phyloP scores from a whole-genome alignment of 495 filamentous ascomycete genomes.

The Cercophora newfieldiana region DNA sequence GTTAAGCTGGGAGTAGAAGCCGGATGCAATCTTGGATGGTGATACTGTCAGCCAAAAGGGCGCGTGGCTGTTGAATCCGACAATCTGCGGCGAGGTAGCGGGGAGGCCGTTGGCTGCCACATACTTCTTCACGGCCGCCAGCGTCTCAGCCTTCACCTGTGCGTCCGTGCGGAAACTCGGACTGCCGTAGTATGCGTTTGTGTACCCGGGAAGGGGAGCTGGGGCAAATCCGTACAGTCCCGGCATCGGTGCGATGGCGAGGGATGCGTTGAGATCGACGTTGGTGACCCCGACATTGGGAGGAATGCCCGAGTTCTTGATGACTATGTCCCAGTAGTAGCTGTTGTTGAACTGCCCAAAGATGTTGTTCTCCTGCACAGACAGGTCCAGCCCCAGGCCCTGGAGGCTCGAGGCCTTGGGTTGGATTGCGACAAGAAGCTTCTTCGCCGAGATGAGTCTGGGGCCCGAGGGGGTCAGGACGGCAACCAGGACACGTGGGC shows the following conservation, averaged over 20 bases:
- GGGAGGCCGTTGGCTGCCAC: neutral
- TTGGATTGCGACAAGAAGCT: neutral
- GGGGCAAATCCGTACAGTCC: neutral
- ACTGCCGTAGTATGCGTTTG: neutral
- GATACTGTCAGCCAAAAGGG: neutral
- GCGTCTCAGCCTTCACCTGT: neutral
- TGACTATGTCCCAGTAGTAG: conserved; percentile 5
- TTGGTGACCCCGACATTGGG: neutral
- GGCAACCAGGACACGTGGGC: neutral
- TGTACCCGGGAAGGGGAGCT: neutral
- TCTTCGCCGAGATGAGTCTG: conserved; percentile 10
- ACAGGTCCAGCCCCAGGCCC: neutral
- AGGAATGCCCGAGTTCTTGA: conserved; percentile 1
- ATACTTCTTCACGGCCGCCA: neutral
- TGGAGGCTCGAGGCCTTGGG: conserved; percentile 3
- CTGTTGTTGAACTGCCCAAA: neutral
- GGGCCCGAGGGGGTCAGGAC: neutral
- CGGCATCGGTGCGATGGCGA: neutral
- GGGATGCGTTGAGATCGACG: neutral
- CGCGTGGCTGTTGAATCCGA: neutral
- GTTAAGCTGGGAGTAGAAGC: conserved; percentile 2
- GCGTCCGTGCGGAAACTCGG: neutral
- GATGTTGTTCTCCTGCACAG: neutral
- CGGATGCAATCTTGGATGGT: neutral
- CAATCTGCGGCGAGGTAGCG: neutral